Percentiles rank a stretch among this genome's conserved stretches.
Conservation (phyloP, 2,329 filamentous ascomycete species). For the Paracorniculantispora psalliotae region DNA sequence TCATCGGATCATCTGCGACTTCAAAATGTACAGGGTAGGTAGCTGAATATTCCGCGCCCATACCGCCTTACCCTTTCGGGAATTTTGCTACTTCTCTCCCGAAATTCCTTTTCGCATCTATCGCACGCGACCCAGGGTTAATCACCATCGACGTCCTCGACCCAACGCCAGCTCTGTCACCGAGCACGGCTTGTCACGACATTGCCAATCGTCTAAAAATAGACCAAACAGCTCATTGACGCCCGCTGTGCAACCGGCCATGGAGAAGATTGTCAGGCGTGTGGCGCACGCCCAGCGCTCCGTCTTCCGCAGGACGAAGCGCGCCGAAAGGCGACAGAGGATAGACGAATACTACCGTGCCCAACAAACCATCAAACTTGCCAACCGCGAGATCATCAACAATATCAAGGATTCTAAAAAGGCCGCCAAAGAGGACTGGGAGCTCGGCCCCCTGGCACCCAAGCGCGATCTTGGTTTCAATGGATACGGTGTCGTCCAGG, state of each 20-base stretch:
- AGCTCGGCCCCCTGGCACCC: slow-evolving; percentile 72
- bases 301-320: slow-evolving; percentile 44
- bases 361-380: slow-evolving; percentile 26
- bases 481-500: slow-evolving; percentile 52
- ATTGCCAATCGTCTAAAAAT: background rate
- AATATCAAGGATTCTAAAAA: slow-evolving; percentile 38
- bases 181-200: background rate
- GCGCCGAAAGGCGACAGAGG: slow-evolving; percentile 29
- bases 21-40: slow-evolving; percentile 6
- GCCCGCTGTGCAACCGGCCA: slow-evolving; percentile 32
- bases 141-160: background rate
- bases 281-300: slow-evolving; percentile 63
- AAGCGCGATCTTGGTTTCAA: slow-evolving; percentile 64
- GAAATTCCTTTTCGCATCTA: slow-evolving; percentile 16
- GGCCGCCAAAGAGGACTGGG: slow-evolving; percentile 69
- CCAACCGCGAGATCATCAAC: slow-evolving; percentile 29
- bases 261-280: slow-evolving; percentile 68
- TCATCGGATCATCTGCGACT: too few relatives aligned
- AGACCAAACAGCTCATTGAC: background rate
- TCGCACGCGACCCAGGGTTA: slow-evolving; percentile 7
- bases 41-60: background rate
- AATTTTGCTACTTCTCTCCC: slow-evolving; percentile 8
- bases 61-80: slow-evolving; percentile 14
- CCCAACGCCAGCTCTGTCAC: background rate
- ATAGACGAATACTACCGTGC: slow-evolving; percentile 26